Conservation (phyloP, 495 filamentous ascomycete genomes). For the Aspergillus kassunensis region DNA sequence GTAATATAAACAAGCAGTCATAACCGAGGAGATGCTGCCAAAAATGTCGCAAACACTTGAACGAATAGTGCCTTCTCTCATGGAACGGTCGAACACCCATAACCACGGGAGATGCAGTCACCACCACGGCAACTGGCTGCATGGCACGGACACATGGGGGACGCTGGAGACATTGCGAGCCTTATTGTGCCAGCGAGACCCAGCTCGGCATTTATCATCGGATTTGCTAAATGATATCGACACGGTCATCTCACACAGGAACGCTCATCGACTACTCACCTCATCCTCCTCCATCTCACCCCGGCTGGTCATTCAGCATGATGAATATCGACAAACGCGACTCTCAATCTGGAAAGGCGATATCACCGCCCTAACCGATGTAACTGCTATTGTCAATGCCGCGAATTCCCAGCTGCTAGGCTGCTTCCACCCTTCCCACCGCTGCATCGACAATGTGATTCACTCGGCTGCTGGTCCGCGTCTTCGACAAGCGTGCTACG, state of each 20-base stretch:
- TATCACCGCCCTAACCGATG: constrained; percentile 20
- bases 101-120: too few species aligned
- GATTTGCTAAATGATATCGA: constrained; percentile 15
- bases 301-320: not conserved
- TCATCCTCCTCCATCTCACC: constrained; percentile 11
- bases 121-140: not conserved
- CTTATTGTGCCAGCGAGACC: constrained; percentile 14
- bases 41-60: too few species aligned
- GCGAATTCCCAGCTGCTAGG: constrained; percentile 21
- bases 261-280: constrained; percentile 16
- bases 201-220: constrained; percentile 1
- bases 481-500: constrained; percentile 20
- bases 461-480: constrained; percentile 24
- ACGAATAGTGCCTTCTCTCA: too few species aligned
- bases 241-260: constrained; percentile 14
- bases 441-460: constrained; percentile 30
- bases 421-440: constrained; percentile 23
- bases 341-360: constrained; percentile 24
- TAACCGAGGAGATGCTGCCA: too few species aligned
- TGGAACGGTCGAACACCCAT: too few species aligned
- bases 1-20: too few species aligned
- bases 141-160: constrained; percentile 16
- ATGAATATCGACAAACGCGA: not conserved
- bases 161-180: constrained; percentile 15
- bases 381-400: constrained; percentile 27